phyloP scores from a whole-genome alignment of 352 stramenopile genomes.

The Phytopythium oedochilum region DNA sequence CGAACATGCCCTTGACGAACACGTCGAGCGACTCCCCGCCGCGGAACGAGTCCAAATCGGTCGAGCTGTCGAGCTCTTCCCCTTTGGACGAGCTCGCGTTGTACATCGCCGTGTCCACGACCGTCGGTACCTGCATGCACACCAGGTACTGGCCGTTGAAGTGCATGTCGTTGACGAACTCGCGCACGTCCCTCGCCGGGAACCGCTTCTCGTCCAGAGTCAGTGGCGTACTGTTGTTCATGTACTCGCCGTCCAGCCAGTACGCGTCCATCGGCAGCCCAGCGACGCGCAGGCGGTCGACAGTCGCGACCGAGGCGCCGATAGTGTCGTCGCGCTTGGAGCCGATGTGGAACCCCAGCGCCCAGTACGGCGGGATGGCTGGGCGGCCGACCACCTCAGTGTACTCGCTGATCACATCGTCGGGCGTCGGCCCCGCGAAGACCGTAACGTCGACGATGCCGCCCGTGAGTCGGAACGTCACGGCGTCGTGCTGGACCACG shows the following conservation, averaged over 20 bases:
- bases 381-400: slow-evolving; percentile 67
- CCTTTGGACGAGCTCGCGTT: neutral
- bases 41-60: slow-evolving; percentile 19
- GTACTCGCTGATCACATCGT: slow-evolving; percentile 70
- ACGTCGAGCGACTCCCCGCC: slow-evolving; percentile 48
- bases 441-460: slow-evolving; percentile 82
- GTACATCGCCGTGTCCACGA: slow-evolving; percentile 9
- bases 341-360: slow-evolving; percentile 80
- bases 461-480: slow-evolving; percentile 78
- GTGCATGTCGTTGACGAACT: slow-evolving; percentile 76
- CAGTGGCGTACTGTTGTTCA: slow-evolving; percentile 44
- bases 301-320: slow-evolving; percentile 25
- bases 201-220: slow-evolving; percentile 63
- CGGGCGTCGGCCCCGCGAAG: slow-evolving; percentile 53
- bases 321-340: slow-evolving; percentile 21
- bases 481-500: slow-evolving; percentile 41
- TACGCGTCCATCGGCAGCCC: slow-evolving; percentile 74
- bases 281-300: slow-evolving; percentile 24
- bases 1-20: slow-evolving; percentile 72
- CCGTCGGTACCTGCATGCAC: slow-evolving; percentile 57
- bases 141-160: slow-evolving; percentile 82
- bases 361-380: slow-evolving; percentile 80
- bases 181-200: slow-evolving; percentile 22
- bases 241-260: slow-evolving; percentile 74
- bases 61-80: neutral